Conservation (phyloP, 768 basidiomycete species). For the Boletus sp. region DNA sequence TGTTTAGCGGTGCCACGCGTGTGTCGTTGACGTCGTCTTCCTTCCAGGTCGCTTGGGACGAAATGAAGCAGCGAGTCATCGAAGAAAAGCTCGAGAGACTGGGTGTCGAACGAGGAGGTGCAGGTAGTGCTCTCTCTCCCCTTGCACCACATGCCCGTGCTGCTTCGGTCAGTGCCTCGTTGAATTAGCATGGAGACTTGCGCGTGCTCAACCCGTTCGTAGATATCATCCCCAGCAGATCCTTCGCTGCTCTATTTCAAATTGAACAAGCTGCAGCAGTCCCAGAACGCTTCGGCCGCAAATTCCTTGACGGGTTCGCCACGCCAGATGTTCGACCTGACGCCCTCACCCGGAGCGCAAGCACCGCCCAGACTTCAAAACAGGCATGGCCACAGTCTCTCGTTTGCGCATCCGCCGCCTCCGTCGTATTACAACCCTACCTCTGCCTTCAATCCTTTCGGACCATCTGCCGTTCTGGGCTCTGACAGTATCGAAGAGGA, state of each 20-base stretch:
- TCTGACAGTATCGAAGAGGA: conserved; percentile 45
- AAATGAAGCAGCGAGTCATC: conserved; percentile 64
- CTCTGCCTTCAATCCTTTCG: conserved; percentile 63
- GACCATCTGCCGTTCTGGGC: conserved; percentile 51
- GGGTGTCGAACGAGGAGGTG: conserved; percentile 65
- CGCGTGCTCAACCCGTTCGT: conserved; percentile 4
- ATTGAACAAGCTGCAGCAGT: conserved; percentile 79
- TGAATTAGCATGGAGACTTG: conserved; percentile 17
- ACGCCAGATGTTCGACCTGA: conserved; percentile 52
- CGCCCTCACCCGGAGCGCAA: conserved; percentile 49
- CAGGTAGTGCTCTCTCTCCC: conserved; percentile 51
- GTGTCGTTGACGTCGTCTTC: conserved; percentile 5
- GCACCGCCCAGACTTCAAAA: conserved; percentile 43
- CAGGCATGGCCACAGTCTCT: conserved; percentile 73
- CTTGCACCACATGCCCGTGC: conserved; percentile 79
- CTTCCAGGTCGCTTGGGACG: conserved; percentile 69
- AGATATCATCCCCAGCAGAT: conserved; percentile 92
- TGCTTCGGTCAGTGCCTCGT: conserved; percentile 63
- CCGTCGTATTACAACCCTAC: conserved; percentile 37
- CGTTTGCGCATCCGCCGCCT: conserved; percentile 55
- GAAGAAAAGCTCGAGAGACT: conserved; percentile 81
- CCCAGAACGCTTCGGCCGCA: conserved; percentile 50
- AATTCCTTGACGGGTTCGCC: conserved; percentile 66
- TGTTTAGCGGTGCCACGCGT: conserved; percentile 2
- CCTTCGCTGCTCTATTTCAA: conserved; percentile 80